Evolutionary conservation across 768 basidiomycete species (phyloP), one percentile per base, ranked within the genome.

Genomic region (Suillus placidus): DNA sequence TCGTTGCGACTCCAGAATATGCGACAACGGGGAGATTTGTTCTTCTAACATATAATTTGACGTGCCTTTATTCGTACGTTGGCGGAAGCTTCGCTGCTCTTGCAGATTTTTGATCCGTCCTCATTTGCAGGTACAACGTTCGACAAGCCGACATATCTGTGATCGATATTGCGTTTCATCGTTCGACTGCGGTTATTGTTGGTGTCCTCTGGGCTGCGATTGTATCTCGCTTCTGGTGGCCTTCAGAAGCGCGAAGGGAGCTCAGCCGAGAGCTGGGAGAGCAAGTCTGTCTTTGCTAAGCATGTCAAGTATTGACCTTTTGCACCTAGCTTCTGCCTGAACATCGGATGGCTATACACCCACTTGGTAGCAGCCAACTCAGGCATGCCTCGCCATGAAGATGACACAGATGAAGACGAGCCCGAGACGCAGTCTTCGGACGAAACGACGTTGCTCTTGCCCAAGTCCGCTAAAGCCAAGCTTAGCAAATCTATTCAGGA

Each of bases 331-430:
- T 95, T 97, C 75, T 96, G 94, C 71, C 78, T 97, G 66, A 95
- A 98, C 71, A 86, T 96, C 3, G 95, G 95, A 3, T 97, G 95
- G 90, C 82, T 99, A 52, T 99, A 98, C 77, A 95, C 94, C 1
- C 91, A 91, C 16, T 80, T 99, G 38, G 95, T 97, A 10, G 88
- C 90, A 32, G 89, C 92, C 35, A 96, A 97, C 72, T 94, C 93
- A 13, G 90, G 87, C 69, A 80, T 87, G 30, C 85, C 87, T 13
- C 85, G 85, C 65, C 78, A 81, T 47, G 68, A 66, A 12, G 68
- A 76, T 16, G 76, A 77, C 40, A 66, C 66, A 18, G 58, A 60
- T 18, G 68, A 61, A 35, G 56, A 65, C 12, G 68, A 60, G 30
- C 60, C 55, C 2, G 42, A 58, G 52, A 52, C 34, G 43, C 65